Percentiles rank a stretch among this genome's conserved stretches.
Conservation (phyloP, 1,284 basidiomycete genomes). For the Apiotrichum mycotoxinovorans region DNA sequence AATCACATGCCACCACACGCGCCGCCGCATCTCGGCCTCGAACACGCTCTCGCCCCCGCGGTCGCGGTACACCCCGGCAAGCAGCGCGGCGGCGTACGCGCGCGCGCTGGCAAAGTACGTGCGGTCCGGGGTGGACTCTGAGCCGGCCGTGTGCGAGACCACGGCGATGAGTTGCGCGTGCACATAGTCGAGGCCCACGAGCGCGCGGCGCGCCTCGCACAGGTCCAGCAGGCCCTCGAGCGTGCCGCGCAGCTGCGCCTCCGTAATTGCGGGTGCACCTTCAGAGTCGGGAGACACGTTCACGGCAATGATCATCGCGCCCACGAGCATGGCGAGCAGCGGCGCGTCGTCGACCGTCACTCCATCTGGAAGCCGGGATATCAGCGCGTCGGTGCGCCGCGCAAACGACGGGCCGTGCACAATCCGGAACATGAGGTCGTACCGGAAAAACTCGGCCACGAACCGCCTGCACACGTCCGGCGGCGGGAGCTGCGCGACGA, state of each 20-base stretch:
- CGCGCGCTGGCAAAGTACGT: conserved; percentile 1
- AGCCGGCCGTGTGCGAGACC: not conserved
- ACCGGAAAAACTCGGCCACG: not conserved
- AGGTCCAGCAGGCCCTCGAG: not conserved
- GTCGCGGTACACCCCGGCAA: conserved; percentile 1
- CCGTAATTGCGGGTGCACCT: not conserved
- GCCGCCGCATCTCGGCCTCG: conserved; percentile 2
- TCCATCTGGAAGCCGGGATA: not conserved
- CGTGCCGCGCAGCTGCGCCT: not conserved
- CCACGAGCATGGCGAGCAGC: not conserved
- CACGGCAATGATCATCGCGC: not conserved
- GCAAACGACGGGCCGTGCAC: conserved; percentile 4
- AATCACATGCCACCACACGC: conserved; percentile 6
- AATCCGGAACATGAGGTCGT: conserved; percentile 9
- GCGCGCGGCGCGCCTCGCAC: not conserved
- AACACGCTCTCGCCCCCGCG: not conserved
- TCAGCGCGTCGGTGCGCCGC: not conserved
- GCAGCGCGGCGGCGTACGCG: conserved; percentile 3
- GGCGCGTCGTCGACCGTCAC: not conserved
- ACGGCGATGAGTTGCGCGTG: not conserved
- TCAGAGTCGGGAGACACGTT: not conserved
- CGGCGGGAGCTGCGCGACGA: conserved; percentile 1
- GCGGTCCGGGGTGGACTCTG: not conserved
- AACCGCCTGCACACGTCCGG: conserved; percentile 3
- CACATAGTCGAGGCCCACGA: not conserved